Conservation (phyloP, 352 stramenopile species). For the Poterioochromonas sp. region DNA sequence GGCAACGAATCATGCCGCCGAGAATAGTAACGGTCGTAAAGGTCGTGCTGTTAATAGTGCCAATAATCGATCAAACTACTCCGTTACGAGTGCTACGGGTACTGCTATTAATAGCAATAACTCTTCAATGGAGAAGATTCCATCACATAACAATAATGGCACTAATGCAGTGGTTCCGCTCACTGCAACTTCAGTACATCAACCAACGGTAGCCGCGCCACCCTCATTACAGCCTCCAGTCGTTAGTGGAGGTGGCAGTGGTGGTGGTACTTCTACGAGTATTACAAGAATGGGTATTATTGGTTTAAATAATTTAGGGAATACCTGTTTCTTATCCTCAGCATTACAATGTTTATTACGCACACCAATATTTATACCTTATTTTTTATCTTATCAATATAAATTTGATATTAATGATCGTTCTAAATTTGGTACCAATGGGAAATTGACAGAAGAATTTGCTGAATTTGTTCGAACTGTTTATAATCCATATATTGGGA, state of each 20-base stretch:
- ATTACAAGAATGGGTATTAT: background rate
- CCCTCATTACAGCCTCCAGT: background rate
- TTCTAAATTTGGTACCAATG: background rate
- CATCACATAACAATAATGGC: background rate
- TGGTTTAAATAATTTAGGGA: slow-evolving; percentile 17
- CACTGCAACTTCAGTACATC: background rate
- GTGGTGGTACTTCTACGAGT: background rate
- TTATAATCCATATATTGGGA: background rate
- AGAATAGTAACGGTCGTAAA: background rate
- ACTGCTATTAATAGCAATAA: background rate
- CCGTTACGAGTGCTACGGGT: background rate
- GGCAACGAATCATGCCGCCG: background rate
- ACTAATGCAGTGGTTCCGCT: background rate
- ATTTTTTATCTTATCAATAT: slow-evolving; percentile 1
- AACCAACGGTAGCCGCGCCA: background rate
- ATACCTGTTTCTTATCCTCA: slow-evolving; percentile 8
- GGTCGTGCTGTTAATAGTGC: background rate
- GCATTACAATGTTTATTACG: background rate
- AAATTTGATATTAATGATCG: background rate
- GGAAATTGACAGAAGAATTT: background rate
- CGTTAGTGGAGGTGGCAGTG: background rate
- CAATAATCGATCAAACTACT: background rate
- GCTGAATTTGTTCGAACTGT: background rate
- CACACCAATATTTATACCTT: background rate
- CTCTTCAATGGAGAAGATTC: background rate